Base-by-base conservation (phyloP, 768 basidiomycete genomes). In the Termitomyces sp. region DNA sequence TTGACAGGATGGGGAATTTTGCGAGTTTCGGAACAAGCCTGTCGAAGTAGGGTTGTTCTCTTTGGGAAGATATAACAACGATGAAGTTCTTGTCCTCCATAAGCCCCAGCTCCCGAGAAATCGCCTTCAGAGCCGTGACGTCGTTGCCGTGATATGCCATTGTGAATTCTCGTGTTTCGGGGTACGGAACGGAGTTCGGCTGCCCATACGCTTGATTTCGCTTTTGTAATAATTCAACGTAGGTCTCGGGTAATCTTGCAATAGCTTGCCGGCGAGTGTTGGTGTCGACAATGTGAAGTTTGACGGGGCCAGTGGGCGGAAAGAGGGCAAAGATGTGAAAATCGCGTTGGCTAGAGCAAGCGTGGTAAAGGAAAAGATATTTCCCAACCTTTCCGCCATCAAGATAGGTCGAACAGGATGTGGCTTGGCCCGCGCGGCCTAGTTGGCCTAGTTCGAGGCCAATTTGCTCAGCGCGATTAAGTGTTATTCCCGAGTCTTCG, bases 241-340 rank as follows among this genome's bases (percentile, higher is more conserved):
- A 99, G 32, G 82, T 77, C 56, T 91, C 88, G 36, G 85, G 77
- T n/a, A 98, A 81, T 50, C 86, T 87, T 5, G 86, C 79, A 36
- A 98, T 86, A 5, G 87, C 83, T 68, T 96, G 94, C 48, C 94
- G 86, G 43, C 87, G 86, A n/a, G 86, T 85, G 15, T 94, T 94
- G 43, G 88, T 88, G 72, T 98, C 97, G 59, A 98, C 95, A 55
- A 97, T 76, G 71, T 94, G 95, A 2, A 98, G 78, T 67, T 87
- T 90, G 42, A 88, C 87, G 10, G 74, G 64, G 0, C 88, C 88
- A 34, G 72, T 77, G 0, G 94, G 93, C 40, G 88, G 79, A 77
- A 98, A 96, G 37, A 97, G 78, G 0, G 89, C 90, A 68, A 96
- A 95, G 17, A 97, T 84, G 67, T 98, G 94, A 25, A 96, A 82